phyloP scores from a whole-genome alignment of 371 early-diverging fungal genomes.

The Lichtheimia ramosa region DNA sequence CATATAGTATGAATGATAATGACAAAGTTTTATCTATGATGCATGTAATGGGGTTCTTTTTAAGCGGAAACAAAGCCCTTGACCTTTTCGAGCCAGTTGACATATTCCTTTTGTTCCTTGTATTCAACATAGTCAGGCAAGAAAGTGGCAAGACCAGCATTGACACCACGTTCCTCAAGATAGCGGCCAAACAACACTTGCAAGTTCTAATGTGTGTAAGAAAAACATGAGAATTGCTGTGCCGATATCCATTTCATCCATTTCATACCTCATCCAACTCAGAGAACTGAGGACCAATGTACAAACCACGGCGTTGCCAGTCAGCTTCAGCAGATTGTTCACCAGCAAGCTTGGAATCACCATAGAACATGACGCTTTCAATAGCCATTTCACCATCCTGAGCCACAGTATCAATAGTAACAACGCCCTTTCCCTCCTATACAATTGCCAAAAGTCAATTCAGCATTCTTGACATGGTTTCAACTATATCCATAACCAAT shows the following conservation, averaged over 20 bases:
- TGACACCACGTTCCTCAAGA: conserved; percentile 88
- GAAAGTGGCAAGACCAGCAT: conserved; percentile 79
- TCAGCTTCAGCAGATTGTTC: conserved; percentile 84
- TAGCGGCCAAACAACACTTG: conserved; percentile 81
- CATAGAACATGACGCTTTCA: conserved; percentile 76
- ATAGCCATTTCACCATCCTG: conserved; percentile 87
- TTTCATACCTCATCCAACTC: conserved; percentile 78
- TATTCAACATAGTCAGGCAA: conserved; percentile 86
- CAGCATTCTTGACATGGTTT: background rate
- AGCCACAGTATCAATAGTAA: conserved; percentile 77
- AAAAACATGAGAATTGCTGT: background rate
- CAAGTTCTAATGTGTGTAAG: conserved; percentile 43
- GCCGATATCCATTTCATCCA: background rate
- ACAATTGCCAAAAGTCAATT: conserved; percentile 2
- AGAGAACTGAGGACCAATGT: conserved; percentile 90
- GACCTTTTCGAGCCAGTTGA: conserved; percentile 81
- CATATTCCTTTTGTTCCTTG: conserved; percentile 96
- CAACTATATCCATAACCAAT: background rate
- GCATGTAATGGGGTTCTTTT: conserved; percentile 3
- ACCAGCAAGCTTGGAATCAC: conserved; percentile 65
- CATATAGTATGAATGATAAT: too few relatives aligned
- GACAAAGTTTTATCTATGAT: background rate
- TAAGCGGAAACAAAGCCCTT: conserved; percentile 76
- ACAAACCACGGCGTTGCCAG: conserved; percentile 87
- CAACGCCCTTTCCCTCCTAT: conserved; percentile 67